Evolutionary conservation across 441 rosid species (phyloP), one percentile per base, ranked within the genome.

Genomic region (Mallotus repandus): DNA sequence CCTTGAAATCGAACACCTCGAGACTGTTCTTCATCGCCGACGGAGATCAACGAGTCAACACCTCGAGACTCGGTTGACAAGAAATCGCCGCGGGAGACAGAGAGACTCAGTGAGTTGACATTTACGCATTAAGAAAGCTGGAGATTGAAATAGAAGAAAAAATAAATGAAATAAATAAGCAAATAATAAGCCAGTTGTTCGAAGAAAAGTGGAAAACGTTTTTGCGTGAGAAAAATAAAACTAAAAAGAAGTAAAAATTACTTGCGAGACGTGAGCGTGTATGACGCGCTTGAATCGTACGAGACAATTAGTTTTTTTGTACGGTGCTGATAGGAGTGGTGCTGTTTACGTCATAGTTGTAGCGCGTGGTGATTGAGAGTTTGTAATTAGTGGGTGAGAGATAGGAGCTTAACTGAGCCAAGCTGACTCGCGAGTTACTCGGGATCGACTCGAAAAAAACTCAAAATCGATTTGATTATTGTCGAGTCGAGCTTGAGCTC

Each of bases 1-100:
- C 91, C 9, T 79, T 85, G 86, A 88, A 91, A 75, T 87, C 94
- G 79, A 83, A 88, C 14, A 86, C 90, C 3, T 81, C 89, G 18
- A 82, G 71, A 19, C 67, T 83, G 77, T 72, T 81, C 86, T 86
- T 86, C 96, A 89, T 90, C 38, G 7, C 29, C n/a, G 66, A 16
- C 49, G 60, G 69, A 58, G 64, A 76, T 12, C 57, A 38, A 16
- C 68, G 61, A 54, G 74, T 21, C 38, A 60, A 41, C 15, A 48
- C 2, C 22, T 7, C 38, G 57, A 43, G 63, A 66, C 55, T 64
- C 74, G n/a, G 58, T 16, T 10, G 60, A 38, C 35, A 57, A 43
- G 7, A 41, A n/a, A 11, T 38, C 41, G 41, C 41, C 41, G 1
- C 7, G 41, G 6, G 41, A 10, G 10, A 45, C 5, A 21, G 1